Percentiles rank a stretch among this genome's conserved stretches.
phyloP scores from a whole-genome alignment of 176 grass and related monocot species.

The Lolium perenne region DNA sequence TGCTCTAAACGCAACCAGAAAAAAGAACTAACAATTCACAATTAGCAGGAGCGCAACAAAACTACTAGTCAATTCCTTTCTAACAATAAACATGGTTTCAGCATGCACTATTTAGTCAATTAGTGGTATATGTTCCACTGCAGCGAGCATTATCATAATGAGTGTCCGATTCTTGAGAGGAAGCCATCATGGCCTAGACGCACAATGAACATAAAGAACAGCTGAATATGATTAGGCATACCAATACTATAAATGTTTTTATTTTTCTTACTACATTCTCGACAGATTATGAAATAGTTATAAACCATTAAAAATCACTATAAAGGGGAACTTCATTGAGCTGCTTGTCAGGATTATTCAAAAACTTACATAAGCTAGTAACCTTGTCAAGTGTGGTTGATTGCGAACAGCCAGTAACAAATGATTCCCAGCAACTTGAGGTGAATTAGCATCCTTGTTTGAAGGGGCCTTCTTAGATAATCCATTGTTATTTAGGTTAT shows the following conservation, averaged over 20 bases:
- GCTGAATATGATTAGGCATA: neutral
- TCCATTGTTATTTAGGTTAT: conserved; percentile 91
- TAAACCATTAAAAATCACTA: conserved; percentile 11
- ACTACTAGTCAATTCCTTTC: conserved; percentile 14
- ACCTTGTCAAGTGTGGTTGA: conserved; percentile 74
- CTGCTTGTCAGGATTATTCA: conserved; percentile 13
- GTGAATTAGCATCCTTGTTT: conserved; percentile 89
- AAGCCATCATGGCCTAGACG: conserved; percentile 20
- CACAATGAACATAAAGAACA: neutral
- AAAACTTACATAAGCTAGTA: conserved; percentile 92
- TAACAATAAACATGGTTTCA: conserved; percentile 11
- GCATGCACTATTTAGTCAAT: conserved; percentile 14
- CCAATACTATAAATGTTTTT: neutral
- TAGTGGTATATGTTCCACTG: neutral
- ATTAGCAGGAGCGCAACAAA: conserved; percentile 17
- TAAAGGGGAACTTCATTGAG: conserved; percentile 23
- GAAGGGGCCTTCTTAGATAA: conserved; percentile 67
- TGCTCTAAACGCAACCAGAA: neutral
- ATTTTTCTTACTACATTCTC: neutral
- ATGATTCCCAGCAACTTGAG: conserved; percentile 79
- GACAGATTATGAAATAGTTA: conserved; percentile 15
- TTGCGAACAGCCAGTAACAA: conserved; percentile 72
- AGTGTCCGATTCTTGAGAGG: neutral
- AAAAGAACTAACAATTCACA: conserved; percentile 25
- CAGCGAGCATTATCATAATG: neutral